Base-by-base conservation (phyloP, 1,284 basidiomycete species). In the Malassezia equina region DNA sequence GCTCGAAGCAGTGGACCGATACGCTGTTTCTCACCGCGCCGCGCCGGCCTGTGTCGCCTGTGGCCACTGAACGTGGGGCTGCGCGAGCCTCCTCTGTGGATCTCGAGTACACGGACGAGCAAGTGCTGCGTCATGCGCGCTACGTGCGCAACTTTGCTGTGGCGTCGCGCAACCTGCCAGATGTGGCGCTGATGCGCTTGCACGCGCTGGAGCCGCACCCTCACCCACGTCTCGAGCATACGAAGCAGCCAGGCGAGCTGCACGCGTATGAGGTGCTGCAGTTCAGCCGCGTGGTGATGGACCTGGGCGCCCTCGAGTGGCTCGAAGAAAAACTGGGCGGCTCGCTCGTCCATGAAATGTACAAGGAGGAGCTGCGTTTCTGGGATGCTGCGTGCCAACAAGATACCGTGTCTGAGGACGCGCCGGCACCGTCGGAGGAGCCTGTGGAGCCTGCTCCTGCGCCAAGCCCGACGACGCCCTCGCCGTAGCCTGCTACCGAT, bases 301-400 rank as follows among this genome's bases (percentile, higher is more conserved):
- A 74, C 49, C 48, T 74, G n/a, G 71, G 71, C n/a, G 71, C 71
- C 4, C 57, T 74, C 7, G 71, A 74, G 54, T 73, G 71, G 71
- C 63, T 74, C 24, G 71, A 74, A 55, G 71, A 70, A 48, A 71
- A 70, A 59, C 60, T 74, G 1, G 70, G 71, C 11, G 71, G 71
- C 13, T 63, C 67, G 25, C 58, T 63, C 45, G 65, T 66, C 50
- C 71, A 74, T 50, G 54, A 63, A 41, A 29, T 59, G 34, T 47
- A 53, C 42, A 33, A 43, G 15, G 47, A 52, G 33, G 55, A 58
- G 34, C 28, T 52, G 33, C 27, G 29, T 23, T 15, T 9, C 23
- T 40, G 47, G 43, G 19, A 41, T 1, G 44, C 41, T 7, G 25
- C 41, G 23, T 23, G 23, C 31, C 21, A 24, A 21, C 27, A 42